phyloP scores from a whole-genome alignment of 352 stramenopile species.

The Phytophthora sojae region DNA sequence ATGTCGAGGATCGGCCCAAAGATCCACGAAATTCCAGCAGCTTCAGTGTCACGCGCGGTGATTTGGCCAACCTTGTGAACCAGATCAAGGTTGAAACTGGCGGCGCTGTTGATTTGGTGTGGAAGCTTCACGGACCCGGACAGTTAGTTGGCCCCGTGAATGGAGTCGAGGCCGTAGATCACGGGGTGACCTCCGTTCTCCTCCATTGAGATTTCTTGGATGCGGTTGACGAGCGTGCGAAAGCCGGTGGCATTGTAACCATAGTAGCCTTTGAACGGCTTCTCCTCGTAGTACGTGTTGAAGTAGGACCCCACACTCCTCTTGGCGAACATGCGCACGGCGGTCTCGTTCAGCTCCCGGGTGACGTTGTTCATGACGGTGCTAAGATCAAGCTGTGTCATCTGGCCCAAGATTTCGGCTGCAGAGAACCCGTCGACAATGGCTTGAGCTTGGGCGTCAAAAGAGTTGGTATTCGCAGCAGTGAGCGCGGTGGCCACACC shows the following conservation, averaged over 20 bases:
- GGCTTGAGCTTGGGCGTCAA: constrained; percentile 44
- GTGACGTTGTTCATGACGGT: constrained; percentile 30
- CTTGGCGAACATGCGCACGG: constrained; percentile 65
- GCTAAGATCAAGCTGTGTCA: constrained; percentile 87
- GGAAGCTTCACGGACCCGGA: constrained; percentile 76
- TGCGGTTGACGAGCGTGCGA: constrained; percentile 64
- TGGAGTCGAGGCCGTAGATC: constrained; percentile 90
- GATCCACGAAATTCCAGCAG: constrained; percentile 87
- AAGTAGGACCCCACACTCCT: constrained; percentile 88
- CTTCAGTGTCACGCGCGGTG: constrained; percentile 82
- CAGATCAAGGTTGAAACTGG: constrained; percentile 86
- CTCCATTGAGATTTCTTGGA: constrained; percentile 74
- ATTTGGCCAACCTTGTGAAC: constrained; percentile 63
- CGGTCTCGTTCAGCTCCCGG: constrained; percentile 55
- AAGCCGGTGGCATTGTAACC: constrained; percentile 73
- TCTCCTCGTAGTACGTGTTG: constrained; percentile 63
- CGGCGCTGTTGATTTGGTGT: constrained; percentile 87
- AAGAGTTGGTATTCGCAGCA: constrained; percentile 8
- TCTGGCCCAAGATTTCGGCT: constrained; percentile 71
- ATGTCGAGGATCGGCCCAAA: constrained; percentile 89
- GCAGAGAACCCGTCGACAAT: constrained; percentile 36
- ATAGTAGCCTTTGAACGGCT: constrained; percentile 33
- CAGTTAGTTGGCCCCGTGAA: constrained; percentile 91
- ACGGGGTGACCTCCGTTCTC: constrained; percentile 41
- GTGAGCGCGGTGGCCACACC: constrained; percentile 1